These are phyloP conservation scores for Chaetomium fimeti DNA, from an alignment of 495 filamentous ascomycete genomes.

Conservation along the genomic window DNA sequence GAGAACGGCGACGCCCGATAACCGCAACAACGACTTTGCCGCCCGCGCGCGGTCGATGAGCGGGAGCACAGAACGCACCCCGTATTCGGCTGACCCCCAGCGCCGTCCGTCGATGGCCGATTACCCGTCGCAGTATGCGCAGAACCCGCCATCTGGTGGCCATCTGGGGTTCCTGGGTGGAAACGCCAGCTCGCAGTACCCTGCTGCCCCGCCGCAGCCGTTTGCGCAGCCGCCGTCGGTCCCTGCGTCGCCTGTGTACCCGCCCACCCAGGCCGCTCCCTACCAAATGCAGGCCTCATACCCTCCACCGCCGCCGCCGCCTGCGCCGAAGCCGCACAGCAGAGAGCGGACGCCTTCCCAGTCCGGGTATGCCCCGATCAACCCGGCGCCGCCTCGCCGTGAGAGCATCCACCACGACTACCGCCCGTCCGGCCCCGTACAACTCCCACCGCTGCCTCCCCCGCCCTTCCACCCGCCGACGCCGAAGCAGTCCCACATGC, in stretches of 20 bases:
- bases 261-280: slow-evolving; percentile 27
- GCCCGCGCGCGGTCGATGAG: slow-evolving; percentile 73
- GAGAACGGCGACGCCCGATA: slow-evolving; percentile 62
- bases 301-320: slow-evolving; percentile 44
- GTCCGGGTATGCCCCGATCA: slow-evolving; percentile 31
- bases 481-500: slow-evolving; percentile 5
- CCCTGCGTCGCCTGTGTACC: slow-evolving; percentile 46
- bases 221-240: slow-evolving; percentile 49
- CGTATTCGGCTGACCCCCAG: slow-evolving; percentile 47
- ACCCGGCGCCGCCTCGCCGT: slow-evolving; percentile 30
- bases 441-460: slow-evolving; percentile 23
- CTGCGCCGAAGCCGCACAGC: slow-evolving; percentile 38
- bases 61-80: slow-evolving; percentile 58
- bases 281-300: slow-evolving; percentile 35
- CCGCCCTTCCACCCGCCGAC: slow-evolving; percentile 13
- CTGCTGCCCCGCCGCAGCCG: slow-evolving; percentile 43
- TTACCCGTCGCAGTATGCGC: slow-evolving; percentile 43
- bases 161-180: slow-evolving; percentile 40
- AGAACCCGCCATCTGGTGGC: slow-evolving; percentile 38
- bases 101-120: slow-evolving; percentile 59
- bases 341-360: slow-evolving; percentile 34
- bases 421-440: slow-evolving; percentile 19
- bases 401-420: slow-evolving; percentile 28
- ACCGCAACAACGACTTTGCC: slow-evolving; percentile 47
- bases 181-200: slow-evolving; percentile 34